Evolutionary conservation across 2,329 filamentous ascomycete species (phyloP), one percentile per base, ranked within the genome.

Genomic region (Rhinocladiella similis): DNA sequence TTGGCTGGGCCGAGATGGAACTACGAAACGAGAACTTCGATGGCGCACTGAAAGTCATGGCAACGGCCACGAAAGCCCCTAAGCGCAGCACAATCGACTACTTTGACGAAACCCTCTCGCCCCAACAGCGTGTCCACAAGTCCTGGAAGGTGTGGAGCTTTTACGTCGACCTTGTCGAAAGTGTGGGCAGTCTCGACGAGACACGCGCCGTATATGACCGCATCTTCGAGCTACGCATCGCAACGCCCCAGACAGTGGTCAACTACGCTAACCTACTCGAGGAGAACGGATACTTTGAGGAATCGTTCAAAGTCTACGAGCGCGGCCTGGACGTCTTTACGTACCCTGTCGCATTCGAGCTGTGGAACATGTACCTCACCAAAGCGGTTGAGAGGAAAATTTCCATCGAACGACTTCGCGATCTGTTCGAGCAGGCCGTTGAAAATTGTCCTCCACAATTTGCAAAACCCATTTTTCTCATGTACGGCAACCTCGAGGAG

Each of bases 131-230:
- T 61, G 90, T 99, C 2, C 94, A 99, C 77, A 99, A 99, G 80
- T 96, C 91, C 70, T 99, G 94, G 94, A 99, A 97, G 72, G 77
- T 99, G 10, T 99, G 94, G 94, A 96, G 91, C 74, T 99, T 99
- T 78, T 99, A 99, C 67, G 92, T 99, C 39, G 94, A 99, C 71
- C 83, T 99, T 1, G 92, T 99, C 2, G 94, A 99, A 72, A 96
- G 91, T 71, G 92, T 97, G 29, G 88, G 89, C 59, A 90, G 89
- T 0, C 75, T 99, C 14, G 91, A 96, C 19, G 93, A 97, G 73
- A 97, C 93, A 0, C 90, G 86, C 71, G 93, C 91, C 71, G 87
- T 97, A 1, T 99, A 99, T 73, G 94, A 99, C 72, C 84, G 94
- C 54, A 97, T 99, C 67, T 99, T 99, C 70, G 95, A 99, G 74